phyloP scores from a whole-genome alignment of 2,329 filamentous ascomycete genomes.

The Thermoascus crustaceus region DNA sequence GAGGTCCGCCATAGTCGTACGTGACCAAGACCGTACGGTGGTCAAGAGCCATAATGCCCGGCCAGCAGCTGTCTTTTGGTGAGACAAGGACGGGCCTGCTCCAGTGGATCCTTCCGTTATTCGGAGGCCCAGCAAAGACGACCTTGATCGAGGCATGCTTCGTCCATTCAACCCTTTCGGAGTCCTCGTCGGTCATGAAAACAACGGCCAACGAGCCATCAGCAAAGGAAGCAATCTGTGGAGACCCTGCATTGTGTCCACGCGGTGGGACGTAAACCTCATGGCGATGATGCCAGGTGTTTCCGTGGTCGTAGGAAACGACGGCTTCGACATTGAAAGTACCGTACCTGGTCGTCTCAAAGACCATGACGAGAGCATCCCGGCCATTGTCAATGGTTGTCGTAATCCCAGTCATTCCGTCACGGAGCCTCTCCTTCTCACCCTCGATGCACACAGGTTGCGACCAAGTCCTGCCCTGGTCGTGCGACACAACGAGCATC shows the following conservation, averaged over 20 bases:
- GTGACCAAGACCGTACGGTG: constrained; percentile 19
- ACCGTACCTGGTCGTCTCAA: constrained; percentile 38
- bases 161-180: constrained; percentile 30
- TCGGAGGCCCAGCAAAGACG: constrained; percentile 28
- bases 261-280: constrained; percentile 33
- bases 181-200: constrained; percentile 43
- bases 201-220: constrained; percentile 35
- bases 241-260: constrained; percentile 38
- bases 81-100: constrained; percentile 23
- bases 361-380: constrained; percentile 38
- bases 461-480: constrained; percentile 39
- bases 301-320: constrained; percentile 39
- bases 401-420: constrained; percentile 41
- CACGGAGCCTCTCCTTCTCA: constrained; percentile 31
- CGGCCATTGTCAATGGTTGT: constrained; percentile 22
- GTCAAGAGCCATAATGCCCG: constrained; percentile 28
- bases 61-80: constrained; percentile 30
- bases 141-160: constrained; percentile 35
- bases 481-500: constrained; percentile 39
- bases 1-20: constrained; percentile 23
- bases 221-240: constrained; percentile 37
- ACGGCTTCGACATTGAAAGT: constrained; percentile 39
- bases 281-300: constrained; percentile 34
- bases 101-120: constrained; percentile 29
- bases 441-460: constrained; percentile 35